Percentiles rank a stretch among this genome's conserved stretches.
These are phyloP conservation scores for Geranium brycei DNA, from an alignment of 345 rosid genomes.

Conservation along the genomic window DNA sequence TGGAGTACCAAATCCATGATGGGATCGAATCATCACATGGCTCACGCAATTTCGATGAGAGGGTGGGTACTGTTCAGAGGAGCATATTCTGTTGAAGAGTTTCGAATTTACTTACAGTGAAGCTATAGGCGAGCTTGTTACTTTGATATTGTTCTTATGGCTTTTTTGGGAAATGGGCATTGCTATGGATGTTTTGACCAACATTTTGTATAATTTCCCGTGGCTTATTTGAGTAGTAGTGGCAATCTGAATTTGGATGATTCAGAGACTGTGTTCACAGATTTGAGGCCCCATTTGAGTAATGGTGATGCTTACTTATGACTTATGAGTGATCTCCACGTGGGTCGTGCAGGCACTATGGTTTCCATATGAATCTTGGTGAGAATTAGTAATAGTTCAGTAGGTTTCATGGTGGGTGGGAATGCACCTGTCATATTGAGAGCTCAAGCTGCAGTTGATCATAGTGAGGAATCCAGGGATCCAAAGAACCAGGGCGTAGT, in stretches of 20 bases:
- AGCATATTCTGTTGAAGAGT: constrained; percentile 49
- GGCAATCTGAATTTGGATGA: constrained; percentile 31
- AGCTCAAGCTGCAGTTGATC: constrained; percentile 21
- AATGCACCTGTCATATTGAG: constrained; percentile 16
- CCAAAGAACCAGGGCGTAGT: constrained; percentile 37
- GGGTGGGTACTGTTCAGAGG: constrained; percentile 83
- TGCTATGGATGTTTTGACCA: constrained; percentile 78
- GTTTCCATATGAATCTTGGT: constrained; percentile 35
- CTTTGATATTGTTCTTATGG: constrained; percentile 53
- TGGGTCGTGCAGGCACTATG: constrained; percentile 57
- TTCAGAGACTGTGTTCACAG: constrained; percentile 42
- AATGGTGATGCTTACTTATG: constrained; percentile 98
- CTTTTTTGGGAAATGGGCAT: constrained; percentile 62
- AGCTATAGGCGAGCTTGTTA: constrained; percentile 59
- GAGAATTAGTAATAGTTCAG: constrained; percentile 31
- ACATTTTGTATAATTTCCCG: constrained; percentile 51
- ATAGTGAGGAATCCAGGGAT: constrained; percentile 31
- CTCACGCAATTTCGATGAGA: constrained; percentile 41
- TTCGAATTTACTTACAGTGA: constrained; percentile 51
- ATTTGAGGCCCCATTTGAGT: constrained; percentile 66
- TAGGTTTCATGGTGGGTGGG: constrained; percentile 66
- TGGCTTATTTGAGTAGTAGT: constrained; percentile 54
- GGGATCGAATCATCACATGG: constrained; percentile 39
- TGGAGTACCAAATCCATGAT: constrained; percentile 34
- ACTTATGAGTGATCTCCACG: constrained; percentile 82